Evolutionary conservation across 2,329 filamentous ascomycete genomes (phyloP), one percentile per base, ranked within the genome.

Genomic region (Sporothrix protearum): DNA sequence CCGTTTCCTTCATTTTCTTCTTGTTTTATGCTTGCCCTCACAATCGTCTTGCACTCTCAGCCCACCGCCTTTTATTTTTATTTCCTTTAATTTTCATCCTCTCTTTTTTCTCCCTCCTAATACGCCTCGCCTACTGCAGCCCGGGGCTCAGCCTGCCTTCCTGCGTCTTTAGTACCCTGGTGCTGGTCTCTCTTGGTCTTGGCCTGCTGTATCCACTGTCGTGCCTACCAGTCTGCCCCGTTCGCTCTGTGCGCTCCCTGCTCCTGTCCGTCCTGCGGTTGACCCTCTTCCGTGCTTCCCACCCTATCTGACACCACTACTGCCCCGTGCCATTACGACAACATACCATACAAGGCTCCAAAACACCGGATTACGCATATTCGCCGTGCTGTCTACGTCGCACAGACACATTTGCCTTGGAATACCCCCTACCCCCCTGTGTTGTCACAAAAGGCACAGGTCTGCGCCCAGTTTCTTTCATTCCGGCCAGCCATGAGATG

Each of bases 401-500:
- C 69, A 36, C 28, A 64, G 55, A 30, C 47, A 25, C 47, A 66
- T 64, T 19, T 64, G 64, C 51, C 61, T 69, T 59, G 59, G 47
- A 57, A 53, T 55, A 55, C 30, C 36, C 59, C 30, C 36, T 30
- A 49, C 25, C 42, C 51, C 49, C 19, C 47, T 39, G 39, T 39
- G 45, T 51, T 22, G 51, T 39, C 69, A 53, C 39, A 66, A 47
- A 22, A 47, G 61, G 42, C 39, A 47, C 39, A 47, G 36, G 28
- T n/a, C 70, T n/a, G 7, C 19, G 64, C 69, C 70, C 71, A 71
- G 55, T 45, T 61, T 47, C 22, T 53, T 69, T 33, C 71, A 70
- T 72, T 71, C 64, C 72, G 73, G 75, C 75, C 75, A 83, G 75
- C 75, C 75, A 83, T 83, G 82, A 81, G 77, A 84, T 83, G 82